These are phyloP conservation scores for Typha latifolia DNA, from an alignment of 176 grass and related monocot species.

Conservation along the genomic window DNA sequence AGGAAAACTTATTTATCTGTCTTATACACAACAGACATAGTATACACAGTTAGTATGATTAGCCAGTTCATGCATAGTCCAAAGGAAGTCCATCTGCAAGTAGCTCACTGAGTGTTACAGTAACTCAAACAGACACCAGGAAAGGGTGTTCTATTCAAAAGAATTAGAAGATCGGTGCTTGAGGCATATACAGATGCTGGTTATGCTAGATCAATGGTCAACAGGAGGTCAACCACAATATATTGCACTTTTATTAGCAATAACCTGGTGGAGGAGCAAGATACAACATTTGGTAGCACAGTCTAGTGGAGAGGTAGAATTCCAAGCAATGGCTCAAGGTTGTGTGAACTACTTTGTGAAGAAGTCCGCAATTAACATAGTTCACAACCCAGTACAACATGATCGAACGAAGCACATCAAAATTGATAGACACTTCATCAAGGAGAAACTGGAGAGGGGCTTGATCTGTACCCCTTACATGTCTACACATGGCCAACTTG, in stretches of 20 bases:
- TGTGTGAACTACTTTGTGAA: constrained; percentile 5
- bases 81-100: not conserved
- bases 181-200: not conserved
- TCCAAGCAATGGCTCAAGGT: not conserved
- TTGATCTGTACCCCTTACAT: not conserved
- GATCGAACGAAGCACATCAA: not conserved
- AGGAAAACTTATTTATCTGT: no score
- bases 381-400: not conserved
- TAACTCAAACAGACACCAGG: not conserved
- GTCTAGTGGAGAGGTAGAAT: not conserved
- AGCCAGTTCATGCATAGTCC: not conserved
- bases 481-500: not conserved
- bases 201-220: not conserved
- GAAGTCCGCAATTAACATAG: not conserved
- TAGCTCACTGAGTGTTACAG: not conserved
- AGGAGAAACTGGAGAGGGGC: not conserved
- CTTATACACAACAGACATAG: no score
- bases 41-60: not conserved
- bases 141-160: not conserved
- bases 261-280: not conserved
- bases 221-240: not conserved
- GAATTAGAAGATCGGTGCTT: not conserved
- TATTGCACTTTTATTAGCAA: not conserved
- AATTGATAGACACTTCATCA: not conserved
- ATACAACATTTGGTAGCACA: not conserved